Conservation (phyloP, 805 yeast genomes). For the Yarrowia keelungensis region DNA sequence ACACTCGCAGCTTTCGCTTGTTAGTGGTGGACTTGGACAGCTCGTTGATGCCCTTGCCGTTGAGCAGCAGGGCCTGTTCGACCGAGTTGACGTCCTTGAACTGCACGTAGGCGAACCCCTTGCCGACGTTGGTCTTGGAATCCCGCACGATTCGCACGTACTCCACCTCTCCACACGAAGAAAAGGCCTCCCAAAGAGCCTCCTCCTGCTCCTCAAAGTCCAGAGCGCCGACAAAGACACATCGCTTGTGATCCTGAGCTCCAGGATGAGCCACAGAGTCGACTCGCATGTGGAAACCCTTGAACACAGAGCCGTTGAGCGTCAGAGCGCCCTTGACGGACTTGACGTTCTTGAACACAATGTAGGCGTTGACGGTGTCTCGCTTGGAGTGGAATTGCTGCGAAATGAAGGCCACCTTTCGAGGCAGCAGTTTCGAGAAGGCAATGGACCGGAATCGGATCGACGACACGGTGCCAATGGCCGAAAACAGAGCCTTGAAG, state of each 20-base stretch:
- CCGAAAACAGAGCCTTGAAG: constrained; percentile 67
- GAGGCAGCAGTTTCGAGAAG: constrained; percentile 83
- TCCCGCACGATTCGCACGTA: constrained; percentile 92
- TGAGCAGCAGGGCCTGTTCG: constrained; percentile 77
- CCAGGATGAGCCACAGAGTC: constrained; percentile 94
- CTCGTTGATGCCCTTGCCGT: constrained; percentile 64
- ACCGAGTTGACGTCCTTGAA: constrained; percentile 72
- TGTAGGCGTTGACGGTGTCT: constrained; percentile 85
- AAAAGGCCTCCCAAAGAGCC: constrained; percentile 81
- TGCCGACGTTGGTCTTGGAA: constrained; percentile 91
- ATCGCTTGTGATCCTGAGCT: constrained; percentile 79
- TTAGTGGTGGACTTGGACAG: constrained; percentile 42
- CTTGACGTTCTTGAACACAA: constrained; percentile 69
- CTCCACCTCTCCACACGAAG: constrained; percentile 72
- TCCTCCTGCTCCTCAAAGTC: constrained; percentile 95
- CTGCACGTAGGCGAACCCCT: constrained; percentile 96
- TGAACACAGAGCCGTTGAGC: constrained; percentile 72
- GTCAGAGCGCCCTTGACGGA: constrained; percentile 55
- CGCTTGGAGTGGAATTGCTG: constrained; percentile 77
- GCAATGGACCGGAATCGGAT: constrained; percentile 92
- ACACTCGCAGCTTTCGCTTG: constrained; percentile 70
- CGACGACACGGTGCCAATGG: constrained; percentile 65
- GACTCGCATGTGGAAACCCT: constrained; percentile 80
- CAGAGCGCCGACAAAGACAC: constrained; percentile 90
- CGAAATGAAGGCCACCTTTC: constrained; percentile 87